Percentiles rank a stretch among this genome's conserved stretches.
Evolutionary conservation across 306 rosid genomes (phyloP).

Genomic region (Luffa aegyptiaca): DNA sequence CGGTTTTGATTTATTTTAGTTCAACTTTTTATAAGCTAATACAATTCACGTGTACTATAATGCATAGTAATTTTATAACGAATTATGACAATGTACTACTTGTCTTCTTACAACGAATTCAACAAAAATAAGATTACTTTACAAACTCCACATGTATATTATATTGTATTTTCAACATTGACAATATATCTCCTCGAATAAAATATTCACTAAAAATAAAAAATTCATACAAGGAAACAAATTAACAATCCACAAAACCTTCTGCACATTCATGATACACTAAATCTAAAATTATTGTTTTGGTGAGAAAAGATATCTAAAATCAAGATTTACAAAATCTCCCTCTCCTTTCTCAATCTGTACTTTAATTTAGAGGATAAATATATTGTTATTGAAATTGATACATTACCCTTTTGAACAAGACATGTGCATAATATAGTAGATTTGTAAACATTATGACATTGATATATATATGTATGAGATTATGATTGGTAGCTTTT

Average conservation of each 20-base stretch:
- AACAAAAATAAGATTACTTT: neutral
- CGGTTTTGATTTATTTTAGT: too few relatives aligned
- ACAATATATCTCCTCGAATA: neutral
- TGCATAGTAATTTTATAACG: neutral
- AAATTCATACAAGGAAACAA: neutral
- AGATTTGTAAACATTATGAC: neutral
- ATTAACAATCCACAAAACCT: neutral
- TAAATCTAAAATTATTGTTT: neutral
- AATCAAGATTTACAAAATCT: neutral
- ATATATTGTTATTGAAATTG: neutral
- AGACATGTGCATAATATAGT: neutral
- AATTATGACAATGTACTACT: neutral
- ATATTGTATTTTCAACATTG: neutral
- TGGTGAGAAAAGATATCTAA: neutral
- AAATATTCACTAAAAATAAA: neutral
- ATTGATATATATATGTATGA: neutral
- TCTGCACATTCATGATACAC: neutral
- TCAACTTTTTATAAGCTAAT: neutral
- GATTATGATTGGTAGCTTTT: neutral
- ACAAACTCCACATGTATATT: neutral
- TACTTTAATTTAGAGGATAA: neutral
- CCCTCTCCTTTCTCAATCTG: neutral
- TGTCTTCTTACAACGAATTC: neutral
- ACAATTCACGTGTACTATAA: neutral
- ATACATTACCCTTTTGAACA: constrained; percentile 1